A percentile compares a stretch with the other conserved stretches of the same genome.
Evolutionary conservation across 1,284 basidiomycete genomes (phyloP).

Genomic region (Puccinia hordei): DNA sequence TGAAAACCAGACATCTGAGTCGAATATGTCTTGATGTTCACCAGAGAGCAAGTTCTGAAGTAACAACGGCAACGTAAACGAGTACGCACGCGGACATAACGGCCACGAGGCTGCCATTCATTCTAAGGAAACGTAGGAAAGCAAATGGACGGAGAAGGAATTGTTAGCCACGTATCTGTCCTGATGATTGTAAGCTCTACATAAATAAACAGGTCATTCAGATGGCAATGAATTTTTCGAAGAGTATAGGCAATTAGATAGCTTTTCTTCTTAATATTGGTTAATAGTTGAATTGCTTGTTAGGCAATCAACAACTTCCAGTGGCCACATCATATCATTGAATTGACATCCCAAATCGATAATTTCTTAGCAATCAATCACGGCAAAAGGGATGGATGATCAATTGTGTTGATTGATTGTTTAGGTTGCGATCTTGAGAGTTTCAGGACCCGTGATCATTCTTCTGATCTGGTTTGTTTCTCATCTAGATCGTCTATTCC

Average conservation of each 20-base stretch:
- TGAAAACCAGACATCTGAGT: too few relatives aligned
- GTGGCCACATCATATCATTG: conserved; percentile 46
- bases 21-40: too few relatives aligned
- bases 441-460: neutral
- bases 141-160: neutral
- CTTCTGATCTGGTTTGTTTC: neutral
- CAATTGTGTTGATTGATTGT: neutral
- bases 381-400: neutral
- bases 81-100: too few relatives aligned
- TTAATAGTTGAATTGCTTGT: conserved; percentile 2
- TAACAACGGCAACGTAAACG: too few relatives aligned
- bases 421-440: neutral
- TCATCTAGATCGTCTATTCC: neutral
- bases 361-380: neutral
- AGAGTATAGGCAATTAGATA: neutral
- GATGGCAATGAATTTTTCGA: conserved; percentile 10
- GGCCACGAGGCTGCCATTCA: too few relatives aligned
- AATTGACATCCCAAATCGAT: neutral
- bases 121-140: neutral
- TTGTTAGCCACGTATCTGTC: conserved; percentile 50
- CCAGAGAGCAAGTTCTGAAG: too few relatives aligned
- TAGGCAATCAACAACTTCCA: conserved; percentile 24
- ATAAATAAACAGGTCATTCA: conserved; percentile 42
- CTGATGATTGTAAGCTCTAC: conserved; percentile 25
- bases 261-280: conserved; percentile 22